These are phyloP conservation scores for Syzygium oleosum DNA, from an alignment of 345 rosid genomes.

Conservation along the genomic window DNA sequence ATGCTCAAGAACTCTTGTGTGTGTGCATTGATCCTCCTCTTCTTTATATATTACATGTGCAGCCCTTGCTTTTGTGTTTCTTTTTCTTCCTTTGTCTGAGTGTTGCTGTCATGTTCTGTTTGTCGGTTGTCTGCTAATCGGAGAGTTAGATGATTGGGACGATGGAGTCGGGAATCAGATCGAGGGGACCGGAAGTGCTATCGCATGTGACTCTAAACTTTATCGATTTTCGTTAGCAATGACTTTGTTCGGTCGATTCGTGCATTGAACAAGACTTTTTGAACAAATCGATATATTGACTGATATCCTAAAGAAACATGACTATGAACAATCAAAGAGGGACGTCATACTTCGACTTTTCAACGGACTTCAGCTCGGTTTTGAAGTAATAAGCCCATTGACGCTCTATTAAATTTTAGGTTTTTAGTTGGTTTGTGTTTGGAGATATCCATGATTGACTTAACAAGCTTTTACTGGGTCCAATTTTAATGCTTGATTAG, in stretches of 20 bases:
- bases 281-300: background rate
- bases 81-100: background rate
- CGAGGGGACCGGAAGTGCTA: background rate
- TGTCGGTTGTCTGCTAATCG: background rate
- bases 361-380: background rate
- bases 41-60: constrained; percentile 3
- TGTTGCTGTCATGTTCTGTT: background rate
- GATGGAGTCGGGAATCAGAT: background rate
- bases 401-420: background rate
- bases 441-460: background rate
- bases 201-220: background rate
- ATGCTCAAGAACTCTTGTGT: background rate
- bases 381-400: background rate
- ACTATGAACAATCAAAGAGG: background rate
- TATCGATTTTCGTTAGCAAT: accelerated
- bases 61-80: background rate
- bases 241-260: background rate
- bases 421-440: background rate
- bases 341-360: background rate
- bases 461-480: background rate
- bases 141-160: background rate
- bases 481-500: background rate
- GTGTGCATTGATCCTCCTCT: background rate
- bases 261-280: background rate
- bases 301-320: background rate